These are phyloP conservation scores for Cardamine resedifolia DNA, from an alignment of 345 rosid species.

Conservation along the genomic window DNA sequence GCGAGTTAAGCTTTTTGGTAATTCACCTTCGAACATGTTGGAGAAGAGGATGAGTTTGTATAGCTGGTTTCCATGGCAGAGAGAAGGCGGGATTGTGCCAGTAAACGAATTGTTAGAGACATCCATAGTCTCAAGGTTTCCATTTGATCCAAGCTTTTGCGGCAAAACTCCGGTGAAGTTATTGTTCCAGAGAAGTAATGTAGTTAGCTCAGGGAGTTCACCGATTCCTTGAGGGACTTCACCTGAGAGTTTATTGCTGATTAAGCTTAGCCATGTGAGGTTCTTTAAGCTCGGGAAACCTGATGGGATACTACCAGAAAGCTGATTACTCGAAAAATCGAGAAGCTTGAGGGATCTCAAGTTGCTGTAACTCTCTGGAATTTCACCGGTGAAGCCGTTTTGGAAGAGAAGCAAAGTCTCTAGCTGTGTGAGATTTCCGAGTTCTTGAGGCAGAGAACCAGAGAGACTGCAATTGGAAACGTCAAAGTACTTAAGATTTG, in stretches of 20 bases:
- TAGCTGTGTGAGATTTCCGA: constrained; percentile 65
- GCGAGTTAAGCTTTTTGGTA: constrained; percentile 56
- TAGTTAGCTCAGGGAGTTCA: constrained; percentile 56
- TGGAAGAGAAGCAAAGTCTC: constrained; percentile 54
- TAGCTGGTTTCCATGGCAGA: constrained; percentile 74
- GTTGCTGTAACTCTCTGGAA: constrained; percentile 62
- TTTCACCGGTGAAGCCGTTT: constrained; percentile 61
- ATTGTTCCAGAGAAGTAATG: constrained; percentile 72
- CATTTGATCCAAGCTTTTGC: constrained; percentile 65
- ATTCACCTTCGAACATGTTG: constrained; percentile 52
- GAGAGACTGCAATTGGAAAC: constrained; percentile 63
- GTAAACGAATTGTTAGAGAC: constrained; percentile 72
- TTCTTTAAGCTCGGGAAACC: constrained; percentile 51
- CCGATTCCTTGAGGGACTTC: constrained; percentile 67
- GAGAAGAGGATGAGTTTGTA: constrained; percentile 84
- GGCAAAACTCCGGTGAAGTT: constrained; percentile 70
- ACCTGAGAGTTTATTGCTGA: constrained; percentile 60
- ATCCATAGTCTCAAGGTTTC: constrained; percentile 58
- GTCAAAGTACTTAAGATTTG: constrained; percentile 68
- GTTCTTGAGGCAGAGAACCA: constrained; percentile 56
- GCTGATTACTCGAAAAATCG: constrained; percentile 71
- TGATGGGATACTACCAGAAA: constrained; percentile 66
- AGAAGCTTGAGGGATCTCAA: constrained; percentile 49
- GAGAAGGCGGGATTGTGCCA: constrained; percentile 71
- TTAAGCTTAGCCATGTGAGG: constrained; percentile 60